These are phyloP conservation scores for Termitomyces sp. DNA, from an alignment of 768 basidiomycete genomes.

Conservation along the genomic window DNA sequence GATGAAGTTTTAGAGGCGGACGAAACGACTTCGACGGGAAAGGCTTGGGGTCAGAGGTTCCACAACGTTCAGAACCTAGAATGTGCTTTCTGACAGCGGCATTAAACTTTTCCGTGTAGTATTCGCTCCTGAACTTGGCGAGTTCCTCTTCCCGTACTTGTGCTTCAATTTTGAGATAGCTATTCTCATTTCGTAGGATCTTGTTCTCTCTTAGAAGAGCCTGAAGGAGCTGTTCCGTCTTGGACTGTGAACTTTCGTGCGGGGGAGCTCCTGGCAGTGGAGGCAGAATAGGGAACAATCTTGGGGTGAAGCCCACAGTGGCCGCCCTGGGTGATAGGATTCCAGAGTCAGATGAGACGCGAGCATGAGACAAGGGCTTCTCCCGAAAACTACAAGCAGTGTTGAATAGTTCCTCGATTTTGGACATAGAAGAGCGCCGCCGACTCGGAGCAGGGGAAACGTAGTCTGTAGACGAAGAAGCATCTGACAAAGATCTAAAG, in stretches of 20 bases:
- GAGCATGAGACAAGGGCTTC: neutral
- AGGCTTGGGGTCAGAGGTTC: neutral
- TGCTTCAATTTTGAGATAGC: conserved; percentile 24
- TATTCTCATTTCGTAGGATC: conserved; percentile 20
- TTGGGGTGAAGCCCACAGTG: neutral
- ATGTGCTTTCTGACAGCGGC: conserved; percentile 12
- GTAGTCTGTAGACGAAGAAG: neutral
- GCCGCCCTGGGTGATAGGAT: neutral
- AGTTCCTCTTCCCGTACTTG: conserved; percentile 26
- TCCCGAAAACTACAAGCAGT: neutral
- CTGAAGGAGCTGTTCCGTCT: neutral
- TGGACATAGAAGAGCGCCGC: conserved; percentile 15
- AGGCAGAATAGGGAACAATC: neutral
- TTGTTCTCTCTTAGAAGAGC: conserved; percentile 28
- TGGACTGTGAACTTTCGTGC: neutral
- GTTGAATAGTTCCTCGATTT: conserved; percentile 5
- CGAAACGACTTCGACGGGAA: neutral
- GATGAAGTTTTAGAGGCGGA: neutral
- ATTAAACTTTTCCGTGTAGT: conserved; percentile 23
- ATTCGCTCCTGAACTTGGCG: conserved; percentile 25
- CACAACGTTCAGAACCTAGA: neutral
- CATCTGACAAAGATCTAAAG: conserved; percentile 11
- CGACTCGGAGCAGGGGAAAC: neutral
- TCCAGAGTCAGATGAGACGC: conserved; percentile 2
- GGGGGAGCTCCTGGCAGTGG: neutral